These are phyloP conservation scores for Candida albicans DNA, from an alignment of 1,139 yeast genomes.

Conservation along the genomic window DNA sequence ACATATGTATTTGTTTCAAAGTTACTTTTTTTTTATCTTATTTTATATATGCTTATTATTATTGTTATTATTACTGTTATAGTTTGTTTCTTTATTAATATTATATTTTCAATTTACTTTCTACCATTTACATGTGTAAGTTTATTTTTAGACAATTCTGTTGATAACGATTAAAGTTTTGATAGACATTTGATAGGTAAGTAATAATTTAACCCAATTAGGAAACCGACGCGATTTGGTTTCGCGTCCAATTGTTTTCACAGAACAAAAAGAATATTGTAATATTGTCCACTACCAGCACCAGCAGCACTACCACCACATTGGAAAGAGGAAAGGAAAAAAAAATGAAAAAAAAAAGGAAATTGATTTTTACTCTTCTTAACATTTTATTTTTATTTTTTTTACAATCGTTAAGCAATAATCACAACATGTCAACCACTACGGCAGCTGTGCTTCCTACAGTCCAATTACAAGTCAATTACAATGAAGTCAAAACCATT, in stretches of 20 bases:
- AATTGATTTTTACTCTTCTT: background rate
- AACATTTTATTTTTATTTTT: background rate
- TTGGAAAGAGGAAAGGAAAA: background rate
- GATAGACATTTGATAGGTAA: background rate
- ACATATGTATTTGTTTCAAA: no score
- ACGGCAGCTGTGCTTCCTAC: constrained; percentile 46
- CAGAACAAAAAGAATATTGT: background rate
- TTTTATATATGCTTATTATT: no score
- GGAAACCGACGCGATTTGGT: constrained; percentile 9
- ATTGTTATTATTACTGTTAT: no score
- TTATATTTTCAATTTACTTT: no score
- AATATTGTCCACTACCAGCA: background rate
- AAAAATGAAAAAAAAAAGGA: background rate
- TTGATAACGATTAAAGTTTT: no score
- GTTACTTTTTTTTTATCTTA: no score
- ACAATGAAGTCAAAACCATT: constrained; percentile 51
- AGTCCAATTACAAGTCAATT: constrained; percentile 62
- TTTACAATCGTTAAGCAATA: constrained; percentile 4
- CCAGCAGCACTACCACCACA: no score
- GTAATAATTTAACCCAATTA: constrained; percentile 10
- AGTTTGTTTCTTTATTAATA: no score
- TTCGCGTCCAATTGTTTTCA: background rate
- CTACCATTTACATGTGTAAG: no score
- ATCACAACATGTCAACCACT: constrained; percentile 28
- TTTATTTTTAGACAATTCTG: no score